Percentiles rank a stretch among this genome's conserved stretches.
Conservation (phyloP, 2,329 filamentous ascomycete genomes). For the Cladosporium sp. region DNA sequence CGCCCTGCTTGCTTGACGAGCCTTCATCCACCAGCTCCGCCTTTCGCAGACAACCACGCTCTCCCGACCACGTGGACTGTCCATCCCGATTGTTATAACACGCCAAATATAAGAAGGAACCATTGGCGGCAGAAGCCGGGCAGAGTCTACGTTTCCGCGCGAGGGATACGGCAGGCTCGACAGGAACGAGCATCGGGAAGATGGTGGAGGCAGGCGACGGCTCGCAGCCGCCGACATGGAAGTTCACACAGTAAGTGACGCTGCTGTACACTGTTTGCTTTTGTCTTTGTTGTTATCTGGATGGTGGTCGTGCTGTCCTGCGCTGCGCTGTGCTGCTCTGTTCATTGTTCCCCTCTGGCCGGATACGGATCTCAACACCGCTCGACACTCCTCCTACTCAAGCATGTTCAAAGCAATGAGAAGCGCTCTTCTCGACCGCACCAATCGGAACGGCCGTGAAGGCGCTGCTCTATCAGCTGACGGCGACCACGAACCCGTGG, state of each 20-base stretch:
- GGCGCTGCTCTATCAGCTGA: slow-evolving; percentile 10
- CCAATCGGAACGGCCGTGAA: slow-evolving; percentile 17
- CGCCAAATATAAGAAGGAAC: slow-evolving; percentile 2
- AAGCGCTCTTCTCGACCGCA: slow-evolving; percentile 22
- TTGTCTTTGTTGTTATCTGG: slow-evolving; percentile 1
- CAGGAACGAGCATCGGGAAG: slow-evolving; percentile 41
- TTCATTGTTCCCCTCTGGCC: slow-evolving; percentile 12
- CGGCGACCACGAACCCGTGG: not conserved
- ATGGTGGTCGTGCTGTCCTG: slow-evolving; percentile 1
- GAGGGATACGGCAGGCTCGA: slow-evolving; percentile 12
- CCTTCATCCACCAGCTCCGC: not conserved
- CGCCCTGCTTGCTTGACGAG: slow-evolving; percentile 3
- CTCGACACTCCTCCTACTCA: slow-evolving; percentile 1
- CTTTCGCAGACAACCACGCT: no score
- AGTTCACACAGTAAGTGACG: slow-evolving; percentile 89
- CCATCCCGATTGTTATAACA: no score
- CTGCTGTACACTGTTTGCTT: slow-evolving; percentile 3
- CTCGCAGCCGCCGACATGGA: slow-evolving; percentile 87
- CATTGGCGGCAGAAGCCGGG: slow-evolving; percentile 12
- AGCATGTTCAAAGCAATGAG: slow-evolving; percentile 23
- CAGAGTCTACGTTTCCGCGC: slow-evolving; percentile 8
- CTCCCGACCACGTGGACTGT: no score
- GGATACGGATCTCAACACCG: slow-evolving; percentile 1
- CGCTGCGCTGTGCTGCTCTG: no score
- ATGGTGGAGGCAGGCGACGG: slow-evolving; percentile 91